phyloP scores from a whole-genome alignment of 805 yeast species.

The Metschnikowia dekortorum region DNA sequence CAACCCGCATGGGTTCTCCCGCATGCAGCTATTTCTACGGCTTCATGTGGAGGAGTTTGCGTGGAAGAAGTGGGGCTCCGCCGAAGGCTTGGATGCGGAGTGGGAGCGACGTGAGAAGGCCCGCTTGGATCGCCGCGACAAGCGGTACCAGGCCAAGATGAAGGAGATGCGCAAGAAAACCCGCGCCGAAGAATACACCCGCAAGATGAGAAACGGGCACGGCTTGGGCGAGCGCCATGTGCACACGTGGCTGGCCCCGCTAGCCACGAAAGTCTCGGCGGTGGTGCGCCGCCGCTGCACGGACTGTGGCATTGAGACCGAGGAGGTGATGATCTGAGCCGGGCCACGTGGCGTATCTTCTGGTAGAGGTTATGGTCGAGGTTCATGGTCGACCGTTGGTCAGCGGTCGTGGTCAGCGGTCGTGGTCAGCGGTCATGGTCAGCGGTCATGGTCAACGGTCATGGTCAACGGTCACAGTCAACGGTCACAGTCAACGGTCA shows the following conservation, averaged over 20 bases:
- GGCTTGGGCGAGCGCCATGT: slow-evolving; percentile 56
- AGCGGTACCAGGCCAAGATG: slow-evolving; percentile 71
- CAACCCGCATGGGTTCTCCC: slow-evolving; percentile 88
- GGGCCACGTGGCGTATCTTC: too few relatives aligned
- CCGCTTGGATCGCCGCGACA: slow-evolving; percentile 69
- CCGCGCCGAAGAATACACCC: slow-evolving; percentile 84
- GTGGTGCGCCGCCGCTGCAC: slow-evolving; percentile 59
- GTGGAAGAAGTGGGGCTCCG: slow-evolving; percentile 90
- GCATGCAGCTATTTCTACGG: slow-evolving; percentile 89
- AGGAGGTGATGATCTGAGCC: slow-evolving; percentile 54
- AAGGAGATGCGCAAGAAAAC: slow-evolving; percentile 87
- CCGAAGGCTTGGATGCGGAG: slow-evolving; percentile 85
- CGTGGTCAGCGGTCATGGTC: too few relatives aligned
- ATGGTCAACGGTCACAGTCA: too few relatives aligned
- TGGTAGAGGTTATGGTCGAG: too few relatives aligned
- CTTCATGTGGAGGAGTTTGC: slow-evolving; percentile 93
- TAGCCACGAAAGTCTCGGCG: slow-evolving; percentile 9
- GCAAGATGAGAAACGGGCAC: slow-evolving; percentile 58
- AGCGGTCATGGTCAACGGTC: too few relatives aligned
- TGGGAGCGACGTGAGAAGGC: slow-evolving; percentile 79
- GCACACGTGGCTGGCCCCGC: slow-evolving; percentile 69
- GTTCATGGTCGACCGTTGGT: too few relatives aligned
- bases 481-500: too few relatives aligned
- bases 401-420: too few relatives aligned
- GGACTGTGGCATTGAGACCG: slow-evolving; percentile 80